Conservation (phyloP, 2,329 filamentous ascomycete species). For the Sporothrix humicola region DNA sequence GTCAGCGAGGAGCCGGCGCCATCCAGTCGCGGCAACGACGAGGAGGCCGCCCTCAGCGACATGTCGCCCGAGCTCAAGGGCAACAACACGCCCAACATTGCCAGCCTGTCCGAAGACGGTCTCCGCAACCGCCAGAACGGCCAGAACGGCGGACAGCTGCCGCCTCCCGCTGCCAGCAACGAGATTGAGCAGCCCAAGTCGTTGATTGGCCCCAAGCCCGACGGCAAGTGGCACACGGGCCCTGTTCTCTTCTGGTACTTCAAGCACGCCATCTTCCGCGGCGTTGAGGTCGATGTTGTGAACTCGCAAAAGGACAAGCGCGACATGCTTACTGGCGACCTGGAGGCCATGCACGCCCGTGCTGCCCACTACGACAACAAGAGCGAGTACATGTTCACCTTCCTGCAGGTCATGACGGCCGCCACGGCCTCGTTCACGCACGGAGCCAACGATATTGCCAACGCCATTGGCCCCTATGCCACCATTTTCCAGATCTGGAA, state of each 20-base stretch:
- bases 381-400: slow-evolving; percentile 65
- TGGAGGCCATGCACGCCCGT: slow-evolving; percentile 61
- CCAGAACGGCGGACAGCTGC: not conserved
- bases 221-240: slow-evolving; percentile 51
- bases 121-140: not conserved
- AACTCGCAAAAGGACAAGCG: slow-evolving; percentile 45
- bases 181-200: slow-evolving; percentile 32
- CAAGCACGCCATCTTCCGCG: slow-evolving; percentile 55
- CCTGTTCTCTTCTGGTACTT: slow-evolving; percentile 52
- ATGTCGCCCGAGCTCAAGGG: slow-evolving; percentile 22
- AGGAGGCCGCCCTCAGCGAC: slow-evolving; percentile 32
- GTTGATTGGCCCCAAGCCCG: slow-evolving; percentile 49
- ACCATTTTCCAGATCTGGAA: slow-evolving; percentile 67
- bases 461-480: slow-evolving; percentile 67
- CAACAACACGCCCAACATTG: not conserved
- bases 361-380: slow-evolving; percentile 67
- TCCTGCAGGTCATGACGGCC: slow-evolving; percentile 65
- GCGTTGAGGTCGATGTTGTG: slow-evolving; percentile 53
- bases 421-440: slow-evolving; percentile 68
- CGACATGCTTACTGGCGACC: slow-evolving; percentile 56
- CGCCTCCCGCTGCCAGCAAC: not conserved
- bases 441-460: slow-evolving; percentile 70
- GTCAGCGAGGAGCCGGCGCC: not conserved
- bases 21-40: slow-evolving; percentile 30
- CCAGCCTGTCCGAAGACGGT: slow-evolving; percentile 3